Evolutionary conservation across 2,329 filamentous ascomycete species (phyloP), one percentile per base, ranked within the genome.

Genomic region (Trichoderma sp.): DNA sequence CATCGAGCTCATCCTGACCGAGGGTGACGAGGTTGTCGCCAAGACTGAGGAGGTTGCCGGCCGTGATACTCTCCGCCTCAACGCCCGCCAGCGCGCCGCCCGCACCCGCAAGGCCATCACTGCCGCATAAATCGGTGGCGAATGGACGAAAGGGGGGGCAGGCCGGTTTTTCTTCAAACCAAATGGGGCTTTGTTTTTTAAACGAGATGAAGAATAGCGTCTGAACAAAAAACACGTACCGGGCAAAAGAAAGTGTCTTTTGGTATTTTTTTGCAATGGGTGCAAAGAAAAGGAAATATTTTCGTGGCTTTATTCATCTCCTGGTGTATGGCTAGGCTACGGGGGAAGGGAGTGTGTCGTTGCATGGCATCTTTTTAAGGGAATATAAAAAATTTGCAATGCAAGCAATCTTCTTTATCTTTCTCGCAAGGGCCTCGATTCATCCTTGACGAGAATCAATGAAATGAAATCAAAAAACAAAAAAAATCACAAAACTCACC

Each of bases 1-100:
- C 92, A 97, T 99, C 86, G 97, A 99, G 90, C 89, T 99, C 82
- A 99, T 99, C 91, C 91, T 99, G 80, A 97, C 95, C 83, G 97
- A 99, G 91, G 94, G 89, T 81, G 93, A 97, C 83, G 97, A 99
- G 90, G 90, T 92, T 80, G 94, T 99, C 80, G 90, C 95, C 88
- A 99, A 99, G 92, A 91, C 91, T 75, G 88, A 94, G 85, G 97
- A 98, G 90, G 88, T 90, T 79, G 88, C 86, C 76, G 86, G 87
- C 80, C 90, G 90, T 79, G 88, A 92, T 79, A 83, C 86, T 74
- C 81, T 84, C 77, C 93, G 91, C 84, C 89, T 99, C 82, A 93
- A 86, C 89, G 93, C 93, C 82, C 93, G 95, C 89, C 96, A 99
- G 91, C 94, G 95, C 84, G 96, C 94, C 83, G 84, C 85, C 79